Conservation (phyloP, 192 early-diverging fungal genomes). For the Backusella tuberculispora region DNA sequence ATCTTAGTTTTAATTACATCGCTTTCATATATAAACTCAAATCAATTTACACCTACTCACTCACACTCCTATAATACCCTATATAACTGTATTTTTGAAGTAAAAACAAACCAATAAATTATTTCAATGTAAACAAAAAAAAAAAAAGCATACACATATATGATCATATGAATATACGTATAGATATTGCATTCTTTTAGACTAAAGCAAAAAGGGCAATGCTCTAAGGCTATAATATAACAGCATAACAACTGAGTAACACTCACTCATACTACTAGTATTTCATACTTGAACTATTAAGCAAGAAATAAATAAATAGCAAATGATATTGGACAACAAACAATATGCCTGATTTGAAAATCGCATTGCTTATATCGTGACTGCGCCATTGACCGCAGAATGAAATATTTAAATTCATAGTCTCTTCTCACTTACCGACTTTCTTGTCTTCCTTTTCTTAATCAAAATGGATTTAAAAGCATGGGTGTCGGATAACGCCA, state of each 20-base stretch:
- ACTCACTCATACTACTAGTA: too few relatives aligned
- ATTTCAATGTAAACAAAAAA: slow-evolving; percentile 9
- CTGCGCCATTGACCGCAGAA: not conserved
- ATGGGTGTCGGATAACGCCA: slow-evolving; percentile 71
- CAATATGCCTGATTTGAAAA: not conserved
- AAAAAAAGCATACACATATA: too few relatives aligned
- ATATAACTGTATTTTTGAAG: slow-evolving; percentile 6
- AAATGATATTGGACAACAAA: too few relatives aligned
- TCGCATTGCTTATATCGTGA: not conserved
- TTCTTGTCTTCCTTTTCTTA: not conserved
- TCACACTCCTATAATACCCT: slow-evolving; percentile 9
- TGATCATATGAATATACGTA: too few relatives aligned
- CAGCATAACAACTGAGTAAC: too few relatives aligned
- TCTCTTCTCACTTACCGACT: not conserved
- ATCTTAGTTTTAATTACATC: slow-evolving; percentile 2
- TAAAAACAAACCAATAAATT: slow-evolving; percentile 4
- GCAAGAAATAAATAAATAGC: too few relatives aligned
- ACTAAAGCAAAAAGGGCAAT: too few relatives aligned
- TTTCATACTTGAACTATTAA: too few relatives aligned
- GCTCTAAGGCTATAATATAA: too few relatives aligned
- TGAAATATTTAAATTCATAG: not conserved
- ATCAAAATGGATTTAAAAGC: slow-evolving; percentile 46
- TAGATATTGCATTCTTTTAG: too few relatives aligned
- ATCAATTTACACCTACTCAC: not conserved
- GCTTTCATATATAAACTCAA: too few relatives aligned